A percentile compares a stretch with the other conserved stretches of the same genome.
These are phyloP conservation scores for Tuctoria greenei DNA, from an alignment of 176 grass and related monocot genomes.

Conservation along the genomic window DNA sequence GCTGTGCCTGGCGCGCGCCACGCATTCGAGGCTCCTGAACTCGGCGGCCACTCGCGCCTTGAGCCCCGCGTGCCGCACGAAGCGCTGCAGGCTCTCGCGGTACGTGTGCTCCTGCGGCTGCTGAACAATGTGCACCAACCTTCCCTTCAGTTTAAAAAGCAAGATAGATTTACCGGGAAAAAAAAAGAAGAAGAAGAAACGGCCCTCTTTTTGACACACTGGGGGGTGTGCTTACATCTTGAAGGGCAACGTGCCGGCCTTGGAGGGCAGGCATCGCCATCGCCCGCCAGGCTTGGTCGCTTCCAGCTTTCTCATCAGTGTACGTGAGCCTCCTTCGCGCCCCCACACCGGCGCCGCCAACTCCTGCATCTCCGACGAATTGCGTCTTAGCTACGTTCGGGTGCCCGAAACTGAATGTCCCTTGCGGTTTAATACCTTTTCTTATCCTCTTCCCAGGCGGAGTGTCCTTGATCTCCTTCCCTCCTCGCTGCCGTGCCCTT, in stretches of 20 bases:
- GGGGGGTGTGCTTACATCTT: background rate
- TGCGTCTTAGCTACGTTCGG: background rate
- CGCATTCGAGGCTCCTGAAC: slow-evolving; percentile 37
- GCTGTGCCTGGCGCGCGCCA: slow-evolving; percentile 15
- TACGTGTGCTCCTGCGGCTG: slow-evolving; percentile 32
- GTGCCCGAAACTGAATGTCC: background rate
- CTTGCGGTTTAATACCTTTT: slow-evolving; percentile 23
- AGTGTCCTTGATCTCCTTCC: slow-evolving; percentile 7
- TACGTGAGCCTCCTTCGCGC: slow-evolving; percentile 35
- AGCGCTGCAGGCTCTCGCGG: slow-evolving; percentile 45
- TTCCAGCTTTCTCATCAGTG: background rate
- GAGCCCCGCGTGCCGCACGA: slow-evolving; percentile 46
- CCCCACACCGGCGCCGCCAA: background rate
- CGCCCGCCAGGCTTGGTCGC: background rate
- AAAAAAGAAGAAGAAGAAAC: background rate
- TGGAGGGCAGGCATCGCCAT: background rate
- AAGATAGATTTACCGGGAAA: background rate
- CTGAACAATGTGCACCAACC: slow-evolving; percentile 24
- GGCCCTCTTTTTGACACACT: background rate
- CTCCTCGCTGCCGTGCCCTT: slow-evolving; percentile 19
- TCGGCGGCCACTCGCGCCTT: slow-evolving; percentile 54
- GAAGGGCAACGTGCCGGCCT: slow-evolving; percentile 10
- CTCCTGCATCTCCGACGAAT: background rate
- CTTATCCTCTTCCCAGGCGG: slow-evolving; percentile 31
- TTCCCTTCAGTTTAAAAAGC: background rate